These are phyloP conservation scores for Geosmithia flava DNA, from an alignment of 2,329 filamentous ascomycete genomes.

Conservation along the genomic window DNA sequence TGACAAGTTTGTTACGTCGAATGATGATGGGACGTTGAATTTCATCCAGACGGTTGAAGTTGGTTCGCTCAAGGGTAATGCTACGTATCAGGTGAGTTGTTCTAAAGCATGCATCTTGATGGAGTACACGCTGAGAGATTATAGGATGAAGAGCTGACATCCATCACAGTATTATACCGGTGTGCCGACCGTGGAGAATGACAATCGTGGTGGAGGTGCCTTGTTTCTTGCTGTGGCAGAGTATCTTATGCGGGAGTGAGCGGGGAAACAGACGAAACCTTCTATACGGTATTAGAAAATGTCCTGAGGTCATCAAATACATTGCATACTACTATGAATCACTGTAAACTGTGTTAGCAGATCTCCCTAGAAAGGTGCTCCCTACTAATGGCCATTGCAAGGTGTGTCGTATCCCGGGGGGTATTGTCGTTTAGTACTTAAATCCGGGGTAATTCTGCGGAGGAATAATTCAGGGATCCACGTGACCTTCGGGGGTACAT, in stretches of 20 bases:
- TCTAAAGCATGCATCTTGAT: background rate
- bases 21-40: constrained; percentile 32
- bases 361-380: too few relatives aligned
- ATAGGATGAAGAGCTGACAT: background rate
- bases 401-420: too few relatives aligned
- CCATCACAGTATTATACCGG: constrained; percentile 1
- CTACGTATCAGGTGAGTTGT: constrained; percentile 31
- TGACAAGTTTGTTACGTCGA: constrained; percentile 29
- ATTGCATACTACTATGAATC: too few relatives aligned
- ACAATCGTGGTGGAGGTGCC: constrained; percentile 2
- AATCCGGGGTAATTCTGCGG: too few relatives aligned
- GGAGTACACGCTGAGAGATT: background rate
- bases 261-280: background rate
- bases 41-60: constrained; percentile 40
- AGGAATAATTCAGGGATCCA: too few relatives aligned
- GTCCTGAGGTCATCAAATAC: too few relatives aligned
- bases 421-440: too few relatives aligned
- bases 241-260: constrained; percentile 1
- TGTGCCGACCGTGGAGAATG: constrained; percentile 2
- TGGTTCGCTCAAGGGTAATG: constrained; percentile 34
- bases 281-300: too few relatives aligned
- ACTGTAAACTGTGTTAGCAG: too few relatives aligned
- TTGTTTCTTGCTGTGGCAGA: constrained; percentile 2
- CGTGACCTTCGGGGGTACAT: too few relatives aligned
- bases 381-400: too few relatives aligned